Evolutionary conservation across 305 asterid genomes (phyloP).

Genomic region (Fraxinus angustifolia): DNA sequence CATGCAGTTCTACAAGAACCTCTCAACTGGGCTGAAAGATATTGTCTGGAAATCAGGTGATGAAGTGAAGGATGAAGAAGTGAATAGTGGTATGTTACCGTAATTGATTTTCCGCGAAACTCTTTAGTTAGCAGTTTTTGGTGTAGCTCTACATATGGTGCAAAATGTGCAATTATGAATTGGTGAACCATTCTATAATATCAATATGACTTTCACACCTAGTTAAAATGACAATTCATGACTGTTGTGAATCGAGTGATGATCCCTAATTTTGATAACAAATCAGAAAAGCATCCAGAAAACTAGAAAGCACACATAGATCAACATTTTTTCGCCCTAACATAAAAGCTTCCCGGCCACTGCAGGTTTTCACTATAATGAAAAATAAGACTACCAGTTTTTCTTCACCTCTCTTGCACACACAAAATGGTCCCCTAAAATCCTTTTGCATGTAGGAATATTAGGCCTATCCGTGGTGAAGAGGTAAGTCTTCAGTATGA

Average conservation of each 20-base stretch:
- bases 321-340: not conserved
- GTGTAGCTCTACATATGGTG: not conserved
- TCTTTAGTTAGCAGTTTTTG: not conserved
- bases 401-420: not conserved
- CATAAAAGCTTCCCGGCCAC: not conserved
- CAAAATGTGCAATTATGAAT: not conserved
- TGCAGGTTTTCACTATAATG: not conserved
- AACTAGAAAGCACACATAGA: not conserved
- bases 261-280: not conserved
- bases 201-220: not conserved
- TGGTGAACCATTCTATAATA: not conserved
- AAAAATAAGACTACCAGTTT: not conserved
- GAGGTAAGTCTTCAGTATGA: not conserved
- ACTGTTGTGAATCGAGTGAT: not conserved
- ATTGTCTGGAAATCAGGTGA: slow-evolving; percentile 75
- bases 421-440: not conserved
- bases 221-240: not conserved
- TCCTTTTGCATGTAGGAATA: not conserved
- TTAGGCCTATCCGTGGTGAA: not conserved
- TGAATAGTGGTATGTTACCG: slow-evolving; percentile 30
- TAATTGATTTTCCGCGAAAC: not conserved
- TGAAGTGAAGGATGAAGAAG: slow-evolving; percentile 46
- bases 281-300: not conserved
- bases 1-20: slow-evolving; percentile 78
- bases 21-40: slow-evolving; percentile 88